A percentile compares a stretch with the other conserved stretches of the same genome.
Evolutionary conservation across 179 eudicot species (phyloP).

Genomic region (Heliamphora pulchella): DNA sequence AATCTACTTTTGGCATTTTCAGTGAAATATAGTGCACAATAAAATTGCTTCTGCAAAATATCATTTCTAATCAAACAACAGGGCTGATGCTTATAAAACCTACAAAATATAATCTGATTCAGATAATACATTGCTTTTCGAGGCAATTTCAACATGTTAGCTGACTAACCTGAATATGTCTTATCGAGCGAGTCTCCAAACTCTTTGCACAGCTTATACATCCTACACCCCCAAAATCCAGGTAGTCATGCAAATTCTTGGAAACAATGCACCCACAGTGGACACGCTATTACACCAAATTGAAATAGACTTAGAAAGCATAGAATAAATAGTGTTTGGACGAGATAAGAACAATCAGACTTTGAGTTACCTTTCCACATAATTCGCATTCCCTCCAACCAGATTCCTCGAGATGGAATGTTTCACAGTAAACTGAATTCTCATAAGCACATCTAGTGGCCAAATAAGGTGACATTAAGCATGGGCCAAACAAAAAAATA

Average conservation of each 20-base stretch:
- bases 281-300: slow-evolving; percentile 41
- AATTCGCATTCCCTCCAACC: slow-evolving; percentile 85
- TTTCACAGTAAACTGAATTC: slow-evolving; percentile 52
- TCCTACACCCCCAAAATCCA: slow-evolving; percentile 71
- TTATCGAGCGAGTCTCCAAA: slow-evolving; percentile 28
- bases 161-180: slow-evolving; percentile 25
- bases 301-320: slow-evolving; percentile 12
- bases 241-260: slow-evolving; percentile 48
- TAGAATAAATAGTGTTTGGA: not conserved
- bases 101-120: not conserved
- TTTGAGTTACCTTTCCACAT: slow-evolving; percentile 61
- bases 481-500: slow-evolving; percentile 2
- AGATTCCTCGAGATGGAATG: slow-evolving; percentile 69
- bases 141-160: not conserved
- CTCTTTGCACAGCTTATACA: slow-evolving; percentile 53
- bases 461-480: slow-evolving; percentile 7
- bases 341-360: slow-evolving; percentile 1
- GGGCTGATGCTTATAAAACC: slow-evolving; percentile 3
- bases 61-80: not conserved
- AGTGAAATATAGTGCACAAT: not conserved
- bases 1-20: not conserved
- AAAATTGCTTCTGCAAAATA: slow-evolving; percentile 6
- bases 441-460: slow-evolving; percentile 59
- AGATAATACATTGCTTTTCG: not conserved
- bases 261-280: slow-evolving; percentile 97